Evolutionary conservation across 139 green algal species (phyloP).

Genomic region (Coelastrella sp.): DNA sequence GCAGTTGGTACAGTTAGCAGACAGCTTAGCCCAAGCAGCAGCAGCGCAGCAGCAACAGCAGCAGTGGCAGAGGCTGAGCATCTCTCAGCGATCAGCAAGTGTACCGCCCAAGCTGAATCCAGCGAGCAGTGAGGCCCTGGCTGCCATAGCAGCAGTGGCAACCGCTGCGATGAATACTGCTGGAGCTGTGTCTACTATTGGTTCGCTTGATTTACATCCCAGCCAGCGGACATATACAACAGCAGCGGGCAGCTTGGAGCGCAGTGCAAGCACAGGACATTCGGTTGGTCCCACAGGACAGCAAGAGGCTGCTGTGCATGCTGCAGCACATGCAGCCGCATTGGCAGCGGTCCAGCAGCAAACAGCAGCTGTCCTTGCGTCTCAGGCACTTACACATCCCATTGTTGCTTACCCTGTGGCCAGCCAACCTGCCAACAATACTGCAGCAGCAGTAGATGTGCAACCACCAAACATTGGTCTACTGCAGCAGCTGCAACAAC

Average conservation of each 20-base stretch:
- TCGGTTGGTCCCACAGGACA: neutral
- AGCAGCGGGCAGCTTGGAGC: slow-evolving; percentile 3
- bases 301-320: neutral
- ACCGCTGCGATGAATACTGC: neutral
- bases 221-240: neutral
- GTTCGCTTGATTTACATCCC: neutral
- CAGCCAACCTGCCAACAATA: neutral
- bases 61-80: neutral
- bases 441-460: slow-evolving; percentile 16
- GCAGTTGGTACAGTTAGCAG: slow-evolving; percentile 20
- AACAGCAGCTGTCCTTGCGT: neutral
- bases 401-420: neutral
- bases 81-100: slow-evolving; percentile 18
- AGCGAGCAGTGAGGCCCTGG: neutral
- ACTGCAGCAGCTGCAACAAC: slow-evolving; percentile 15
- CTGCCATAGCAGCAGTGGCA: neutral
- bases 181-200: neutral
- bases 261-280: slow-evolving; percentile 27
- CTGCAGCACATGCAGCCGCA: slow-evolving; percentile 18
- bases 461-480: neutral
- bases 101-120: neutral
- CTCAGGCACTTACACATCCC: neutral
- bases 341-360: neutral
- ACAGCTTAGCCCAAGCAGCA: neutral
- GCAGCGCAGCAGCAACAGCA: slow-evolving; percentile 11